Evolutionary conservation across 148 eudicot species (phyloP), one percentile per base, ranked within the genome.

Genomic region (Talinum fruticosum): DNA sequence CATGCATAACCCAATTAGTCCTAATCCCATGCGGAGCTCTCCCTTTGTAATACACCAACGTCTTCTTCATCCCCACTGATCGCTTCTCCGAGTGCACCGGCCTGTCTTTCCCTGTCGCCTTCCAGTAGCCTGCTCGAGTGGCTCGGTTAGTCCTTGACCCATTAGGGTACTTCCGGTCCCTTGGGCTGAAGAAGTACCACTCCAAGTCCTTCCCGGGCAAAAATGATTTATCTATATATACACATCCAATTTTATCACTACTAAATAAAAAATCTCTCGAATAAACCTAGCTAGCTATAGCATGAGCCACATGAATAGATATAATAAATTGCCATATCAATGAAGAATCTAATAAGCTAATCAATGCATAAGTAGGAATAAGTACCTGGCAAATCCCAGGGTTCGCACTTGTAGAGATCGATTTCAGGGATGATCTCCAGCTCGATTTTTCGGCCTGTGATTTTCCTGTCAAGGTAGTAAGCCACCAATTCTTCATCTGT

Each of bases 61-160:
- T 85, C 79, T 85, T 85, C 79, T 85, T 85, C 87, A 85, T 85
- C 71, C 87, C 87, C 0, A 82, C 83, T 29, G 81, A 74, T 15
- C 69, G 36, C 45, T 85, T 82, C 23, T 85, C 81, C 8, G 85
- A 85, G 7, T 85, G 82, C n/a, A 85, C 81, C 8, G 71, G 65
- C 34, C 87, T 66, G 66, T 85, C 87, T 13, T 85, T 85, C 15
- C 87, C 87, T 4, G 87, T 85, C 8, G 87, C 87, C 83, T 85
- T 85, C 87, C 87, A 85, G 35, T 85, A 85, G 3, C 87, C 87
- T 16, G 83, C 85, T 18, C 76, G 54, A 19, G 87, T 85, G 10
- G 87, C 87, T 75, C 87, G 87, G 77, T 85, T 85, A 1, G 87
- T 85, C 35, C 87, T 80, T 23, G 87, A 85, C 57, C 87, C 85